A percentile compares a stretch with the other conserved stretches of the same genome.
These are phyloP conservation scores for Penicillium antarcticum DNA, from an alignment of 495 filamentous ascomycete genomes.

Conservation along the genomic window DNA sequence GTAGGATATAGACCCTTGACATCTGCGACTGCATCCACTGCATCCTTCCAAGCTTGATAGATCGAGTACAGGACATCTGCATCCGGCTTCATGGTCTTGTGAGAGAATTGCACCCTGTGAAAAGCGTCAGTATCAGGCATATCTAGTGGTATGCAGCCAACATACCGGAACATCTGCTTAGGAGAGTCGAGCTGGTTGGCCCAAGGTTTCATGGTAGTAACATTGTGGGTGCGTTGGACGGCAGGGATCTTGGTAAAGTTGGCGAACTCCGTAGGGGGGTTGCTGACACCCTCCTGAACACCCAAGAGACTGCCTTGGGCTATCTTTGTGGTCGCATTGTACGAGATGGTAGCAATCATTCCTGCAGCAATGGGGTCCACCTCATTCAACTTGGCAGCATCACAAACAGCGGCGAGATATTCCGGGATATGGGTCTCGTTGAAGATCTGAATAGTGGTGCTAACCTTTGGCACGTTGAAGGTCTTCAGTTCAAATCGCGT, in stretches of 20 bases:
- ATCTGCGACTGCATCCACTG: conserved; percentile 21
- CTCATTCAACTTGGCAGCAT: conserved; percentile 14
- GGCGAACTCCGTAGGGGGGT: conserved; percentile 24
- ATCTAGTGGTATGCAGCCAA: not conserved
- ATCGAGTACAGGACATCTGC: conserved; percentile 13
- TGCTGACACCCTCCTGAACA: conserved; percentile 26
- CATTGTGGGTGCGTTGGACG: conserved; percentile 15
- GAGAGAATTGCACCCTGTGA: conserved; percentile 20
- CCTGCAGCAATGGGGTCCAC: conserved; percentile 21
- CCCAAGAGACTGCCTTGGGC: conserved; percentile 17
- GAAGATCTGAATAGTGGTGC: conserved; percentile 32
- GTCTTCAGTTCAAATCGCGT: conserved; percentile 47
- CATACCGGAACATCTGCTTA: conserved; percentile 28
- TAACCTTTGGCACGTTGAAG: conserved; percentile 35
- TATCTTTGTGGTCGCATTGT: conserved; percentile 20
- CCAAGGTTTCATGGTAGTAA: conserved; percentile 19
- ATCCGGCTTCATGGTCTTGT: conserved; percentile 24
- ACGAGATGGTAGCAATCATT: conserved; percentile 16
- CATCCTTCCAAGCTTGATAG: conserved; percentile 25
- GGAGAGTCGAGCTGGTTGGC: conserved; percentile 19
- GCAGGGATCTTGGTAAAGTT: conserved; percentile 25
- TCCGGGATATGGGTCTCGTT: conserved; percentile 21
- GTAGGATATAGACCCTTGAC: conserved; percentile 27
- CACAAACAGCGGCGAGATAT: conserved; percentile 17
- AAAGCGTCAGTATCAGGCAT: not conserved